These are phyloP conservation scores for Solanum corneliomulleri DNA, from an alignment of 257 asterid genomes.

Conservation along the genomic window DNA sequence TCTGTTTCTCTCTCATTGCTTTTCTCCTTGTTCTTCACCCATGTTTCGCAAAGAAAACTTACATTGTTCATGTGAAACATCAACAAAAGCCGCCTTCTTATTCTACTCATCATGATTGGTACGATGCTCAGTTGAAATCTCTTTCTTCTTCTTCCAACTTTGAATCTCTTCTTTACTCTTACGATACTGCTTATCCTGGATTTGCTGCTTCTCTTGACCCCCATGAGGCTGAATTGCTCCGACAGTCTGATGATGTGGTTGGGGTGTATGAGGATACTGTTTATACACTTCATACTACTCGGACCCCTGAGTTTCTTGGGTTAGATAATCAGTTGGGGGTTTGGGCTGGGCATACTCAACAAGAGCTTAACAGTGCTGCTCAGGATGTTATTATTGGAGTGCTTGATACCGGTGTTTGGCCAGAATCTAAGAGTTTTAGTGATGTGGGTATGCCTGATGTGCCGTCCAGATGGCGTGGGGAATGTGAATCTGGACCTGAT, in stretches of 20 bases:
- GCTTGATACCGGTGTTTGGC: slow-evolving; percentile 49
- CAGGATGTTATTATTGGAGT: slow-evolving; percentile 38
- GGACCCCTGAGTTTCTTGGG: slow-evolving; percentile 34
- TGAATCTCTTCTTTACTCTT: slow-evolving; percentile 21
- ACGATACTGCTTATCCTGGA: slow-evolving; percentile 27
- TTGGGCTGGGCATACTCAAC: slow-evolving; percentile 16
- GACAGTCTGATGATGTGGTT: slow-evolving; percentile 20
- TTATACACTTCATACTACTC: slow-evolving; percentile 33
- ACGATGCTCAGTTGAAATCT: slow-evolving; percentile 8
- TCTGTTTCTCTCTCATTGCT: neutral
- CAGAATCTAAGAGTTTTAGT: slow-evolving; percentile 31
- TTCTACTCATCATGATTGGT: slow-evolving; percentile 28
- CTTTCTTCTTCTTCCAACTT: neutral
- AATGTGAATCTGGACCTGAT: slow-evolving; percentile 22
- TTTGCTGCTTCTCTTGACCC: slow-evolving; percentile 24
- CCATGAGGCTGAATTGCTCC: slow-evolving; percentile 26
- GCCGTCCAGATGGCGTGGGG: slow-evolving; percentile 32
- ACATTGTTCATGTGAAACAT: slow-evolving; percentile 34
- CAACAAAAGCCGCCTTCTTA: slow-evolving; percentile 17
- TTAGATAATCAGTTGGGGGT: slow-evolving; percentile 6
- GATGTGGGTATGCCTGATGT: slow-evolving; percentile 19
- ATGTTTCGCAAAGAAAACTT: slow-evolving; percentile 12
- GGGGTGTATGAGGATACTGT: slow-evolving; percentile 34
- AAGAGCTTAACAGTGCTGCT: slow-evolving; percentile 13
- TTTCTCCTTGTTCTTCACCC: slow-evolving; percentile 11